Conservation (phyloP, 2,329 filamentous ascomycete species). For the Cercospora zeae-maydis region DNA sequence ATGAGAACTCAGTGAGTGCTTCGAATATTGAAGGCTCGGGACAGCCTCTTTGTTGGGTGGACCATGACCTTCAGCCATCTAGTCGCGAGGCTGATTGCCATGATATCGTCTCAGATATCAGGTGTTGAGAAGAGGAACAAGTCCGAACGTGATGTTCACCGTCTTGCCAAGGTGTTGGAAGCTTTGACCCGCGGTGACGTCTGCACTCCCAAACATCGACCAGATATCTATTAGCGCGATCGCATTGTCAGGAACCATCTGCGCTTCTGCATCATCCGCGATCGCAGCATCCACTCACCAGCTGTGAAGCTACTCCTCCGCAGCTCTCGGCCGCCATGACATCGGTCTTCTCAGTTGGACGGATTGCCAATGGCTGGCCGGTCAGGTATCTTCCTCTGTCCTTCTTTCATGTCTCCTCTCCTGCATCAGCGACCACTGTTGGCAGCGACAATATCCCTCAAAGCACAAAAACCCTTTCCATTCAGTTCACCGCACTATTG, state of each 20-base stretch:
- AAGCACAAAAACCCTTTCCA: not conserved
- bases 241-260: not conserved
- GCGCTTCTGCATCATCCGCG: not conserved
- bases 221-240: slow-evolving; percentile 4
- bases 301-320: not conserved
- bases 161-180: not conserved
- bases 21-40: too few species aligned
- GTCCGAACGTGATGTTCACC: not conserved
- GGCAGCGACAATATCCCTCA: not conserved
- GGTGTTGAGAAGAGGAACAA: not conserved
- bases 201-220: not conserved
- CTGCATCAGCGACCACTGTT: not conserved
- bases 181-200: not conserved
- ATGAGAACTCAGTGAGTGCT: too few species aligned
- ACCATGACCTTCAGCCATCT: too few species aligned
- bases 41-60: too few species aligned
- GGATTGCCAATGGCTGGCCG: not conserved
- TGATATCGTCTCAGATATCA: not conserved
- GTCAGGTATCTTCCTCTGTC: not conserved
- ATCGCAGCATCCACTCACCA: not conserved
- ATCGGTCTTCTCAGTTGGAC: not conserved
- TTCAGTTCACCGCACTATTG: not conserved
- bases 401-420: not conserved
- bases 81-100: not conserved
- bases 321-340: not conserved